Evolutionary conservation across 352 stramenopile species (phyloP).

Genomic region (Phytopythium vexans): DNA sequence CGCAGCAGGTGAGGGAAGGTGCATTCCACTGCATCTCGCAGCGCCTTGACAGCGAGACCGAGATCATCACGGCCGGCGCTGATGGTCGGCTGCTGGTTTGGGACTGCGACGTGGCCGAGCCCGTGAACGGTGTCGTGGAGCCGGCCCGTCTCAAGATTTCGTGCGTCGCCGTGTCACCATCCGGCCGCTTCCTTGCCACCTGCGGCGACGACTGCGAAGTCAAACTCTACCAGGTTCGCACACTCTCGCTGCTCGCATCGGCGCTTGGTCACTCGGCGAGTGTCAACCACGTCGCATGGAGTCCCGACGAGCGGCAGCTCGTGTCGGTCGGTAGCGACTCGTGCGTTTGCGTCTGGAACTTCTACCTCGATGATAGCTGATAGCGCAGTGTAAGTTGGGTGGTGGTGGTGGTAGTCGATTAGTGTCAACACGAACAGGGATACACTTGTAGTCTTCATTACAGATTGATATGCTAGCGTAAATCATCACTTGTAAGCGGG

Average conservation of each 20-base stretch:
- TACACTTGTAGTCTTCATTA: background rate
- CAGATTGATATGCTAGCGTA: no score
- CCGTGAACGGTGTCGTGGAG: conserved; percentile 55
- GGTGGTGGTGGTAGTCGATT: no score
- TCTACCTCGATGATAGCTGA: conserved; percentile 51
- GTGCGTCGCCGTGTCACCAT: conserved; percentile 54
- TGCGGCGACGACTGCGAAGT: conserved; percentile 80
- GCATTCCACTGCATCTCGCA: conserved; percentile 84
- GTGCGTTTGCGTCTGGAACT: conserved; percentile 92
- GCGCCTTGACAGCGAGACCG: conserved; percentile 85
- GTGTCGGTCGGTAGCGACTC: conserved; percentile 87
- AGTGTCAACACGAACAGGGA: background rate
- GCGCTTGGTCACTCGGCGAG: conserved; percentile 66
- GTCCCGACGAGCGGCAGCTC: conserved; percentile 89
- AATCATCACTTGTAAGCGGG: conserved; percentile 19
- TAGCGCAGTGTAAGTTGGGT: background rate
- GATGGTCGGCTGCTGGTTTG: conserved; percentile 86
- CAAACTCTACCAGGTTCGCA: conserved; percentile 69
- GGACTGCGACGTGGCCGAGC: conserved; percentile 88
- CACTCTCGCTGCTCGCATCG: conserved; percentile 43
- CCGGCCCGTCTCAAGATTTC: conserved; percentile 35
- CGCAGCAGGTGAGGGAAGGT: conserved; percentile 74
- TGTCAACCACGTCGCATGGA: conserved; percentile 82
- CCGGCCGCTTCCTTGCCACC: conserved; percentile 73
- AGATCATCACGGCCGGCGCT: conserved; percentile 85